Conservation (phyloP, 139 green algal genomes). For the Pleodorina starrii region DNA sequence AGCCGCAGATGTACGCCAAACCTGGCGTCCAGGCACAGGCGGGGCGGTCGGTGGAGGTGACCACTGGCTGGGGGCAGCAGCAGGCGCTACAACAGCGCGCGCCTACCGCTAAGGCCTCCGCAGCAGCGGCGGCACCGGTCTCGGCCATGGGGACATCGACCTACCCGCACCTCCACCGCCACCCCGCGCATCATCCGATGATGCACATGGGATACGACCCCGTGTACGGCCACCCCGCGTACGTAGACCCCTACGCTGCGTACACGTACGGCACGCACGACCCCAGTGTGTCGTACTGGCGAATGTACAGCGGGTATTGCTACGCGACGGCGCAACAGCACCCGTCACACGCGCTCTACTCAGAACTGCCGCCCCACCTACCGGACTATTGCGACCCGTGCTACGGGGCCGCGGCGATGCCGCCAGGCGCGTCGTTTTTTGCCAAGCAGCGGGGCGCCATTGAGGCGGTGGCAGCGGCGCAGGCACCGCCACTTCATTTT, state of each 20-base stretch:
- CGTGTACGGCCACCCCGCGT: neutral
- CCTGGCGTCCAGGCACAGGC: no score
- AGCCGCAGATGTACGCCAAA: no score
- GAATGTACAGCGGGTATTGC: conserved; percentile 13
- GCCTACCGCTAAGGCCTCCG: neutral
- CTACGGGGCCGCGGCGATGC: neutral
- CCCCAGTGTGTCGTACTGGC: neutral
- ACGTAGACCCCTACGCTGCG: conserved; percentile 18
- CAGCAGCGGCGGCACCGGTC: neutral
- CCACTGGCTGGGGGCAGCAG: no score
- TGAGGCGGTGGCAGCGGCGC: no score
- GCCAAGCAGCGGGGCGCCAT: no score
- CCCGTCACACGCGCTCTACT: neutral
- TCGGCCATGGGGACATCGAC: neutral
- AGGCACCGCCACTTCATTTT: no score
- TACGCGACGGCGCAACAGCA: neutral
- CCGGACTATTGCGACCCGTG: neutral
- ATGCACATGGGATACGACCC: neutral
- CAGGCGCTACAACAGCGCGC: neutral
- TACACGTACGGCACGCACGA: conserved; percentile 24
- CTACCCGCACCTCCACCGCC: neutral
- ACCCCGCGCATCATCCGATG: neutral
- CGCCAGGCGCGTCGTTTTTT: no score
- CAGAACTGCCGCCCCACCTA: neutral
- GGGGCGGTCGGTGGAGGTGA: no score